These are phyloP conservation scores for Coelastrella sp. DNA, from an alignment of 139 green algal species.

Conservation along the genomic window DNA sequence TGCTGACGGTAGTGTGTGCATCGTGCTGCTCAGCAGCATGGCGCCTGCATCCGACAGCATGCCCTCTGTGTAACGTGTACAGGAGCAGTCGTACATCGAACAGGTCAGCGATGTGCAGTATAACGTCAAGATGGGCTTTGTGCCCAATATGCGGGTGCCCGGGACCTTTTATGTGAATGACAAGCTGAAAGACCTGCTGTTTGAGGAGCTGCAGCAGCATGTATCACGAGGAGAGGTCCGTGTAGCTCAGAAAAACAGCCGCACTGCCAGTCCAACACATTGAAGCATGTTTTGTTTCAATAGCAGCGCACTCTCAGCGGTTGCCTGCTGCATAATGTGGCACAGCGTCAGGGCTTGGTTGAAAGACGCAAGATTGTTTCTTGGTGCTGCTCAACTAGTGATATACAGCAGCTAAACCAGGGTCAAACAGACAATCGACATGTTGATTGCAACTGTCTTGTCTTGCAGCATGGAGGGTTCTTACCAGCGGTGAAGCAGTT, in stretches of 20 bases:
- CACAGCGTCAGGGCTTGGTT: too few species aligned
- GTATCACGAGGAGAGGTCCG: conserved; percentile 46
- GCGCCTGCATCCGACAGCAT: not conserved
- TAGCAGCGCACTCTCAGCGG: not conserved
- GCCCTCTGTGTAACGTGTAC: not conserved
- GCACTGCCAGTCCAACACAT: too few species aligned
- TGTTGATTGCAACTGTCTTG: too few species aligned
- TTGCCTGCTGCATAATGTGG: not conserved
- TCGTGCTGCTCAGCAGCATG: too few species aligned
- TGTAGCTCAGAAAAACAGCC: too few species aligned
- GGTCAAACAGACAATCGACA: too few species aligned
- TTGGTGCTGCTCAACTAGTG: too few species aligned
- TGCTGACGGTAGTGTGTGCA: too few species aligned
- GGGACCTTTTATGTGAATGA: conserved; percentile 92
- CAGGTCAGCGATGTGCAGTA: conserved; percentile 60
- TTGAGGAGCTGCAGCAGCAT: conserved; percentile 83
- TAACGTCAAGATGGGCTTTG: conserved; percentile 75
- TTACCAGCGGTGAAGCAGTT: conserved; percentile 93
- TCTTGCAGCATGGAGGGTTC: conserved; percentile 80
- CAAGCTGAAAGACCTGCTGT: conserved; percentile 76
- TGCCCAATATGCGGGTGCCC: conserved; percentile 88
- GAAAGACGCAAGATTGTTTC: too few species aligned
- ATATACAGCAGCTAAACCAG: too few species aligned
- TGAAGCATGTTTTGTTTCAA: too few species aligned
- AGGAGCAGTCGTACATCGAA: conserved; percentile 53